Base-by-base conservation (phyloP, 192 early-diverging fungal genomes). In the Podila epicladia region DNA sequence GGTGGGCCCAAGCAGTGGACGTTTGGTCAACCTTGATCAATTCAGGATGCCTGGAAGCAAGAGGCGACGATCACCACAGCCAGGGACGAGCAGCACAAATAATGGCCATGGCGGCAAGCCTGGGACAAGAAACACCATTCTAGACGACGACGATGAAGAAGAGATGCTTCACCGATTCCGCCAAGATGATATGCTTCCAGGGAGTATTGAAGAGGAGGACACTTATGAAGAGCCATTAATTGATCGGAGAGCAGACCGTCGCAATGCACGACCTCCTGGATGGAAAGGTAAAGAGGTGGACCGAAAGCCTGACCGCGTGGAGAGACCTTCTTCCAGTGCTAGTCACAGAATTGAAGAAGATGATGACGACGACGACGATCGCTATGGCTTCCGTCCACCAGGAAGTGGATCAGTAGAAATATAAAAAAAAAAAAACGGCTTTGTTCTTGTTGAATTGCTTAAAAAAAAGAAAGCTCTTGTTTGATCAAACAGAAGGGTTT, bases 161-260 rank as follows among this genome's bases (percentile, higher is more conserved):
- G 73, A 68, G 38, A 55, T 75, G 53, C 49, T 75, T 5, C 61
- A 51, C 11, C 53, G 67, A 3, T 45, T 58, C 35, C 51, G 55
- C 55, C 61, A 49, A 4, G 17, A 69, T 3, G 68, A 75, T 15
- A 19, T 20, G 29, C 31, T 20, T 26, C 31, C 29, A 15, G 4
- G 29, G 6, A 50, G 31, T 55, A 2, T 17, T 28, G 38, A 32
- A 32, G n/a, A 62, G 13, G 24, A 28, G 0, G 58, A 31, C 20
- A n/a, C 17, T 28, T 5, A 71, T 24, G 75, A 78, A 0, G 75
- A 78, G 62, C 64, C 75, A 5, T 32, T 78, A 59, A 67, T 78
- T 50, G 75, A 78, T 15, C 57, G 69, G 33, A 62, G 75, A 20
- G 28, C 26, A 26, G 29, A 26, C 15, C 41, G 64, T 8, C 41